phyloP scores from a whole-genome alignment of 768 basidiomycete species.

The Filobasidium floriforme region DNA sequence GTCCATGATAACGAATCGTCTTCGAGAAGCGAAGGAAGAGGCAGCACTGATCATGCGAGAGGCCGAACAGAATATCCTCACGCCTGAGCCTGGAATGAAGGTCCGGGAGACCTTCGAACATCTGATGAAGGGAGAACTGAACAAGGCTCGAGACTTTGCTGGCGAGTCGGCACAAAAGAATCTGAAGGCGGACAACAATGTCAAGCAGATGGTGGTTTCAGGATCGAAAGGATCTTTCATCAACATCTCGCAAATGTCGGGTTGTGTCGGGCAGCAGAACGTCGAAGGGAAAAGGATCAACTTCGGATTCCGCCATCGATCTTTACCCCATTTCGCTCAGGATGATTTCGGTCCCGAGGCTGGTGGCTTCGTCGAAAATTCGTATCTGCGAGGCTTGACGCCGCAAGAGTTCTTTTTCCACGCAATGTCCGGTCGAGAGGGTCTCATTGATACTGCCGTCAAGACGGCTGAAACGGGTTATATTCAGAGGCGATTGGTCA shows the following conservation, averaged over 20 bases:
- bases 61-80: slow-evolving; percentile 77
- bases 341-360: slow-evolving; percentile 98
- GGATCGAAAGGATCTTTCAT: slow-evolving; percentile 95
- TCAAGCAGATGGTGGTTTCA: slow-evolving; percentile 99
- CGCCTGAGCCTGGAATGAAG: slow-evolving; percentile 93
- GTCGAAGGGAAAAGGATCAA: slow-evolving; percentile 98
- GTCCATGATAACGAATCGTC: slow-evolving; percentile 73
- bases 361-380: slow-evolving; percentile 97
- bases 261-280: slow-evolving; percentile 95
- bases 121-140: slow-evolving; percentile 79
- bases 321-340: slow-evolving; percentile 93
- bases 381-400: slow-evolving; percentile 88
- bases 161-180: slow-evolving; percentile 96
- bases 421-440: slow-evolving; percentile 99
- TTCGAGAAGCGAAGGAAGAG: slow-evolving; percentile 67
- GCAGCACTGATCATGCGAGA: slow-evolving; percentile 73
- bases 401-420: slow-evolving; percentile 99
- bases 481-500: slow-evolving; percentile 95
- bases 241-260: slow-evolving; percentile 99
- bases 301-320: slow-evolving; percentile 94
- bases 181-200: slow-evolving; percentile 98
- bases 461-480: slow-evolving; percentile 99
- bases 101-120: slow-evolving; percentile 98
- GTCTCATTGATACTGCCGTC: slow-evolving; percentile 97
- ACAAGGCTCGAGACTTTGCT: slow-evolving; percentile 87